phyloP scores from a whole-genome alignment of 257 asterid species.

The Echium plantagineum region DNA sequence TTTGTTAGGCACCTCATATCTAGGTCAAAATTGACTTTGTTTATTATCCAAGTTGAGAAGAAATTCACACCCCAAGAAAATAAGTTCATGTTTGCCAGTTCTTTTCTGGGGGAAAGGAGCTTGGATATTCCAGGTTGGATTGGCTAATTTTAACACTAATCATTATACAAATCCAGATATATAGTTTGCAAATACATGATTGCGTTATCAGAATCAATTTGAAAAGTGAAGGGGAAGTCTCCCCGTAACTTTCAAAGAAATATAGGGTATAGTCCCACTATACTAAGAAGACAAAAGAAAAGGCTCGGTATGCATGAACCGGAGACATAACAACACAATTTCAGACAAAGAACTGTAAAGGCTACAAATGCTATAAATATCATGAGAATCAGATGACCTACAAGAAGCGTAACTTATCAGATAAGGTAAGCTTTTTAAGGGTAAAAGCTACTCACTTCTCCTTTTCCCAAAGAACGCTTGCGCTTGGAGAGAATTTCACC shows the following conservation, averaged over 20 bases:
- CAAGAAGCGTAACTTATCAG: background rate
- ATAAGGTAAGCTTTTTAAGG: background rate
- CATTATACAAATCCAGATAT: too few species aligned
- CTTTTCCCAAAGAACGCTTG: constrained; percentile 41
- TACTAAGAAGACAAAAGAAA: background rate
- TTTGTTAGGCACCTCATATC: background rate
- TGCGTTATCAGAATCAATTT: background rate
- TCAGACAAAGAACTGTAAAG: background rate
- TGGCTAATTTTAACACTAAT: background rate
- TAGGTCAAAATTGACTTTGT: background rate
- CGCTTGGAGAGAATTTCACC: constrained; percentile 65
- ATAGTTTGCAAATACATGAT: background rate
- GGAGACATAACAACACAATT: background rate
- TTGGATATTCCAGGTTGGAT: background rate
- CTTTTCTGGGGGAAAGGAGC: background rate
- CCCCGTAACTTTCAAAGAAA: background rate
- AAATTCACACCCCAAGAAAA: background rate
- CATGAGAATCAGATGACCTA: too few species aligned
- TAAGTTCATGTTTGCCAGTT: too few species aligned
- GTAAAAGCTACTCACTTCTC: constrained; percentile 27
- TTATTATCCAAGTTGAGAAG: too few species aligned
- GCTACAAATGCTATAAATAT: too few species aligned
- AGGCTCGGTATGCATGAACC: background rate
- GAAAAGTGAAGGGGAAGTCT: background rate
- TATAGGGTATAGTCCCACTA: background rate